Evolutionary conservation across 192 early-diverging fungal species (phyloP), one percentile per base, ranked within the genome.

Genomic region (Jimgerdemannia flammicorona): DNA sequence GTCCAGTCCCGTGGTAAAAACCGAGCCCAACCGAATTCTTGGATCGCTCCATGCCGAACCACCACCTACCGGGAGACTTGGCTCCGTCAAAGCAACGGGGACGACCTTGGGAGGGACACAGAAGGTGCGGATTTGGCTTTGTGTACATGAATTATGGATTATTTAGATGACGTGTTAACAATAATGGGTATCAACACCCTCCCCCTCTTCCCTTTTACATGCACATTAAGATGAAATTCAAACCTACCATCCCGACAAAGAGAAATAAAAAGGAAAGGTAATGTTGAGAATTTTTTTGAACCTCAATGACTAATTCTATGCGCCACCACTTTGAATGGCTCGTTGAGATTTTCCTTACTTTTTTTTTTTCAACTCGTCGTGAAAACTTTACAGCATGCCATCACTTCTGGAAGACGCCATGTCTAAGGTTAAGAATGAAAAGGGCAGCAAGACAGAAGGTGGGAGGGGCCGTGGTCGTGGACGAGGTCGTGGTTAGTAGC

Each of bases 241-340:
- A 84, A 42, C 89, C 89, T 6, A 89, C 85, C 4, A 78, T 90
- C 11, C 87, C 89, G 3, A 71, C 81, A 7, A 87, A 87, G 73
- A 79, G 88, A 77, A 84, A 84, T 44, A 89, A 88, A 77, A 86
- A 85, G 74, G 88, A 87, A 75, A 78, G 76, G 84, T 84, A 83
- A 76, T 82, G 18, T 40, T 14, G 6, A 17, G 19, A 4, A 20
- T 66, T 11, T 44, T 29, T 44, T 72, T 39, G 3, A 44, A 17
- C 20, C 14, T 18, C n/a, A 41, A 70, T 29, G 14, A 4, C 42
- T 17, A 10, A 40, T 74, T 7, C 3, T 44, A 3, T 74, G 44
- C 29, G 29, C 29, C 29, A 29, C 29, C 29, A 29, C 29, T 29
- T 29, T 29, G 29, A 29, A 29, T 29, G 29, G 29, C 29, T 29